Evolutionary conservation across 208 protist species (phyloP).

Genomic region (Crithidia fasciculata): DNA sequence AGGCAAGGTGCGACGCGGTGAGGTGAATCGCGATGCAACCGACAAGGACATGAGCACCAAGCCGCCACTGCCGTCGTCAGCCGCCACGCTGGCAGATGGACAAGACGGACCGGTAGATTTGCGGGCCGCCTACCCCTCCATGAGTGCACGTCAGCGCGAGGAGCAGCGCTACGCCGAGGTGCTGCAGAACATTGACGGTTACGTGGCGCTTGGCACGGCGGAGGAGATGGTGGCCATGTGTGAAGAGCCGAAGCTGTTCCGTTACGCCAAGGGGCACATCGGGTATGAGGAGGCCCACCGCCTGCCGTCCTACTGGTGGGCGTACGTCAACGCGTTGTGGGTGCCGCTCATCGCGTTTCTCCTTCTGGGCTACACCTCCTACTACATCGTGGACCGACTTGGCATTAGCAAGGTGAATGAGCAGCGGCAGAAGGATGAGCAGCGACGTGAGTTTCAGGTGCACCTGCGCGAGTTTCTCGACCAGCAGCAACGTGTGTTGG

Average conservation of each 20-base stretch:
- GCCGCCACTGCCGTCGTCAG: background rate
- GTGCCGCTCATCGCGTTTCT: conserved; percentile 41
- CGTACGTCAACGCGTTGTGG: conserved; percentile 37
- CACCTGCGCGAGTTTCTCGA: conserved; percentile 15
- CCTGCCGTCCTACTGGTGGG: conserved; percentile 24
- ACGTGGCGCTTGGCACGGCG: conserved; percentile 41
- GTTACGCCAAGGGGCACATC: conserved; percentile 44
- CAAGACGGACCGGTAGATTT: conserved; percentile 2
- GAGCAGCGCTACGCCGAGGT: conserved; percentile 57
- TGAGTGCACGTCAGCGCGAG: conserved; percentile 33
- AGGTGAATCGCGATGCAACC: conserved; percentile 33
- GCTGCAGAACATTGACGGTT: conserved; percentile 50
- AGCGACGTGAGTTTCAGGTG: conserved; percentile 8
- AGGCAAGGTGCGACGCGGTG: conserved; percentile 38
- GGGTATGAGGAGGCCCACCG: conserved; percentile 65
- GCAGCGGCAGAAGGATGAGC: conserved; percentile 3
- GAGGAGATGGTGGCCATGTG: conserved; percentile 58
- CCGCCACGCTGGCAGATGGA: background rate
- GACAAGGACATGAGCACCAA: conserved; percentile 9
- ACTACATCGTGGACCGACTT: conserved; percentile 21
- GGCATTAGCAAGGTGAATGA: conserved; percentile 21
- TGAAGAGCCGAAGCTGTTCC: conserved; percentile 56
- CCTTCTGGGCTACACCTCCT: conserved; percentile 30
- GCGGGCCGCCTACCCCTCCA: conserved; percentile 35
- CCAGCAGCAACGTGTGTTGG: conserved; percentile 14